phyloP scores from a whole-genome alignment of 2,329 filamentous ascomycete species.

The Diplodia intermedia region DNA sequence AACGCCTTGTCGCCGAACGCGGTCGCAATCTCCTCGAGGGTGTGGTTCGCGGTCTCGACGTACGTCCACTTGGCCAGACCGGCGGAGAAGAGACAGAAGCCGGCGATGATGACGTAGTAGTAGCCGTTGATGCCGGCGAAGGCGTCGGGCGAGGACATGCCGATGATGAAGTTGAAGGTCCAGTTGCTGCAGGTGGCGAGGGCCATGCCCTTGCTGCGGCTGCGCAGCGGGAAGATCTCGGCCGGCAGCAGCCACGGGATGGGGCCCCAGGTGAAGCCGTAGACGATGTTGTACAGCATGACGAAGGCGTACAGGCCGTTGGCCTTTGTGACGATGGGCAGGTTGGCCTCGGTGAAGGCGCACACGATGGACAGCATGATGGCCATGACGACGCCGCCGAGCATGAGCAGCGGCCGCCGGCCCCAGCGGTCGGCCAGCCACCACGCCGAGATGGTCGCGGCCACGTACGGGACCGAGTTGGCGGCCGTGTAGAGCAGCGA shows the following conservation, averaged over 20 bases:
- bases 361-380: constrained; percentile 48
- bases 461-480: constrained; percentile 50
- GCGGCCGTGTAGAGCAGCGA: constrained; percentile 52
- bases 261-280: constrained; percentile 47
- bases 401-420: constrained; percentile 48
- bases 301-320: constrained; percentile 58
- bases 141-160: constrained; percentile 60
- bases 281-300: constrained; percentile 51
- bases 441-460: constrained; percentile 51
- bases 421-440: constrained; percentile 52
- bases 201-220: constrained; percentile 50
- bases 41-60: constrained; percentile 46
- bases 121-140: constrained; percentile 46
- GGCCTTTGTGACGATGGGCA: constrained; percentile 56
- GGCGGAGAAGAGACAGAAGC: constrained; percentile 44
- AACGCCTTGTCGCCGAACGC: constrained; percentile 54
- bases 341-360: constrained; percentile 48
- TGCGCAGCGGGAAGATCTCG: constrained; percentile 44
- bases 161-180: constrained; percentile 40
- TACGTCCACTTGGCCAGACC: constrained; percentile 50
- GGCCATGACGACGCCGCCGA: constrained; percentile 45
- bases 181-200: constrained; percentile 45
- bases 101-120: constrained; percentile 51
- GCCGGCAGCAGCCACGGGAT: constrained; percentile 44
- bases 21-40: constrained; percentile 50